A percentile compares a stretch with the other conserved stretches of the same genome.
Conservation (phyloP, 2,329 filamentous ascomycete genomes). For the Drechslerella dactyloides region DNA sequence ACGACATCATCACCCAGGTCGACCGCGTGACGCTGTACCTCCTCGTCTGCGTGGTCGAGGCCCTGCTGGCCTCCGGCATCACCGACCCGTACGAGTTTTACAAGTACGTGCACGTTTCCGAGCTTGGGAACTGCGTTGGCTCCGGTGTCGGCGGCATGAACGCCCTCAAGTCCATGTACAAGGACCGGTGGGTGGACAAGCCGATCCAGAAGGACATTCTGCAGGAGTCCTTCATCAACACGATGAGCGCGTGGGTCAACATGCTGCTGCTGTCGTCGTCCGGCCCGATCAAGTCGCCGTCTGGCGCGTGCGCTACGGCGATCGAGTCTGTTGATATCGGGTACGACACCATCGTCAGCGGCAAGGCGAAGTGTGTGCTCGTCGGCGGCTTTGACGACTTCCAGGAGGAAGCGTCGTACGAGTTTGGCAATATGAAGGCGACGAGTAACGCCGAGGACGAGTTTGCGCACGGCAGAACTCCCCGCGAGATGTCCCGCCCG, state of each 20-base stretch:
- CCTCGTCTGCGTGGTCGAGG: conserved; percentile 89
- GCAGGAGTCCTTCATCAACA: conserved; percentile 99
- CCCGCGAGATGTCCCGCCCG: conserved; percentile 95
- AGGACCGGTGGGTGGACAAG: conserved; percentile 94
- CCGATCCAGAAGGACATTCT: conserved; percentile 98
- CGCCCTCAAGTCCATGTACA: conserved; percentile 96
- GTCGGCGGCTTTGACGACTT: conserved; percentile 99
- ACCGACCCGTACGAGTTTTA: conserved; percentile 99
- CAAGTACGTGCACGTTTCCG: conserved; percentile 97
- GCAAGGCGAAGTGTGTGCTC: conserved; percentile 95
- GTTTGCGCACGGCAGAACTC: conserved; percentile 91
- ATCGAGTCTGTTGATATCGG: conserved; percentile 98
- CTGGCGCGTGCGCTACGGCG: conserved; percentile 94
- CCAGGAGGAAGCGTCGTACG: conserved; percentile 97
- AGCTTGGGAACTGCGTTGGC: conserved; percentile 97
- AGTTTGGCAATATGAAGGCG: conserved; percentile 99
- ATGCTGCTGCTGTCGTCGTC: conserved; percentile 98
- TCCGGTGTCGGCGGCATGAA: conserved; percentile 96
- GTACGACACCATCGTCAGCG: conserved; percentile 97
- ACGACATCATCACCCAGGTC: conserved; percentile 96
- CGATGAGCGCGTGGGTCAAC: conserved; percentile 99
- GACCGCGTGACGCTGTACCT: conserved; percentile 96
- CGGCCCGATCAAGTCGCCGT: conserved; percentile 96
- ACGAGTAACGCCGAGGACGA: conserved; percentile 98
- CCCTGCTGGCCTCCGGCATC: conserved; percentile 88